Base-by-base conservation (phyloP, 441 rosid genomes). In the Euphorbia corollata region DNA sequence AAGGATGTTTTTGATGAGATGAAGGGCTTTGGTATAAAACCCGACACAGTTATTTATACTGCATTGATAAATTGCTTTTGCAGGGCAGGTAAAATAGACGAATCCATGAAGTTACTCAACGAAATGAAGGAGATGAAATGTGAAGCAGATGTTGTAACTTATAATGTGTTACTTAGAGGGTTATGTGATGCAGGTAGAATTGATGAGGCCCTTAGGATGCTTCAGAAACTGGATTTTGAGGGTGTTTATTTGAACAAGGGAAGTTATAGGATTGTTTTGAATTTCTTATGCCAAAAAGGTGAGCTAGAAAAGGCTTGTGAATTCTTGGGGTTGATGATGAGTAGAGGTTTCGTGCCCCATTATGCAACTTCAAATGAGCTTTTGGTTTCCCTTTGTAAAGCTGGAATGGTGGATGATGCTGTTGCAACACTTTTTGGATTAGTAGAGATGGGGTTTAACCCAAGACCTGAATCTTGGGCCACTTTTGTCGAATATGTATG, bases 251-350 rank as follows among this genome's bases (percentile, higher is more conserved):
- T 85, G 61, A 86, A 90, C 74, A 87, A 86, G 77, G 88, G 79
- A 47, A 93, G 92, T 71, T 93, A 87, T 73, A 82, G 98, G 73
- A 90, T 90, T 64, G 82, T 88, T 30, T 67, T 92, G 75, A 92
- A 90, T 67, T 75, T 76, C 34, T 76, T 89, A 67, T 83, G 83
- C 63, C 81, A 81, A 30, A 79, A 75, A 19, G 85, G 80, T 59
- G 84, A 89, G 68, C 68, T 93, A 57, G 83, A 72, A 66, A 86
- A 84, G 82, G 91, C 92, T 6, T 64, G 74, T 0, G 64, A 71
- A 48, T 75, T 90, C 71, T 63, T 90, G 71, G 64, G 70, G 70
- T 71, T 83, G 84, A 90, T 87, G 95, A 79, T 86, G 0, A 24
- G 65, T 56, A 85, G 81, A 77, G 90, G 96, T 13, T 72, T 82